phyloP scores from a whole-genome alignment of 768 basidiomycete genomes.

The Boletus speciosus region DNA sequence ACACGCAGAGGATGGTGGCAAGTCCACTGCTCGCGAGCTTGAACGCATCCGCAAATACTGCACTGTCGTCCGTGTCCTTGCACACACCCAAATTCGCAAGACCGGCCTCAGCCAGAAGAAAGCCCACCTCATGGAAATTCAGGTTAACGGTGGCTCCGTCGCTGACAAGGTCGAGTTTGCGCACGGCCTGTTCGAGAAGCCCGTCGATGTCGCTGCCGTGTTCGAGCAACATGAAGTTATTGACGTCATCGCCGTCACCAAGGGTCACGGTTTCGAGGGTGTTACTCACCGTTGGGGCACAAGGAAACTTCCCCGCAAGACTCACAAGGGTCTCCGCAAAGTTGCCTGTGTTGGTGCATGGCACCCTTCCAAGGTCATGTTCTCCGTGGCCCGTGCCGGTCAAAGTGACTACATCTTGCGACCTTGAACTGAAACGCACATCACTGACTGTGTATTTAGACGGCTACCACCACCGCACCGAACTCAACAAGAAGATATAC shows the following conservation, averaged over 20 bases:
- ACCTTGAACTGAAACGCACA: not conserved
- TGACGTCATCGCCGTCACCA: slow-evolving; percentile 97
- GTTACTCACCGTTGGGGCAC: slow-evolving; percentile 99
- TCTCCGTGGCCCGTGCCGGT: slow-evolving; percentile 99
- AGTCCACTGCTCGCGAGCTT: slow-evolving; percentile 90
- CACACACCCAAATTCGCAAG: slow-evolving; percentile 98
- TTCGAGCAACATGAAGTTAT: slow-evolving; percentile 98
- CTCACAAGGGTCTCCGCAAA: slow-evolving; percentile 99
- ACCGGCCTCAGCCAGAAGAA: slow-evolving; percentile 98
- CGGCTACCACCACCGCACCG: slow-evolving; percentile 95
- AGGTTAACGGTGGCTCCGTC: slow-evolving; percentile 94
- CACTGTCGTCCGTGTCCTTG: slow-evolving; percentile 98
- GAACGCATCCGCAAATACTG: slow-evolving; percentile 99
- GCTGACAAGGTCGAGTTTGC: slow-evolving; percentile 98
- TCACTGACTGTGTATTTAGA: slow-evolving; percentile 42
- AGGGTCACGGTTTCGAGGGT: slow-evolving; percentile 99
- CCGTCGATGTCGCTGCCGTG: slow-evolving; percentile 75
- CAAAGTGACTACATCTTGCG: slow-evolving; percentile 66
- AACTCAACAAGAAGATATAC: slow-evolving; percentile 99
- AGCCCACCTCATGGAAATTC: slow-evolving; percentile 99
- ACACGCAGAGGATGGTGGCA: slow-evolving; percentile 91
- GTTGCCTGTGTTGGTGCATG: slow-evolving; percentile 98
- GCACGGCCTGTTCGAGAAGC: slow-evolving; percentile 93
- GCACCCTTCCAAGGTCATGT: slow-evolving; percentile 99
- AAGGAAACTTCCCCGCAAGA: slow-evolving; percentile 97